Base-by-base conservation (phyloP, 345 rosid genomes). In the Eucalyptus sideroxylon region DNA sequence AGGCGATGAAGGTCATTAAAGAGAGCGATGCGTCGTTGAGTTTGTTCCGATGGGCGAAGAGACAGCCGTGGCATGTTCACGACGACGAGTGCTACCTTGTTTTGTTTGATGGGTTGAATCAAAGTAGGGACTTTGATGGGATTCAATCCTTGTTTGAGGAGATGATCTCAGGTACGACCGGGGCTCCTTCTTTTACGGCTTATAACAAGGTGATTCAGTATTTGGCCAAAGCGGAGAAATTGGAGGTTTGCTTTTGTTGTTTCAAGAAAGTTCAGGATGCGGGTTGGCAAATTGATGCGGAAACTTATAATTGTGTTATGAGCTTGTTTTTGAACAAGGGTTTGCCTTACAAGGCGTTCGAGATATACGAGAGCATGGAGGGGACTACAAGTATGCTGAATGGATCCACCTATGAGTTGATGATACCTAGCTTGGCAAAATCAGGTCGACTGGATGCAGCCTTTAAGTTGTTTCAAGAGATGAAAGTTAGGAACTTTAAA, bases 391-490 rank as follows among this genome's bases (percentile, higher is more conserved):
- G 94, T 92, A 92, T 93, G 86, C 89, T 97, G 93, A 98, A 97
- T 92, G 95, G 92, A 86, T 93, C 97, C 9, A 96, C 98, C 31
- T 98, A 95, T 92, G 99, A 98, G 93, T 89, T 98, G 92, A 94
- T 98, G 87, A 96, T 96, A 72, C 99, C 99, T 30, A 96, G 95
- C 93, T 94, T 98, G 92, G 99, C 98, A 34, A 97, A 96, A 93
- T 97, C 99, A 6, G 99, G 99, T 24, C 98, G 99, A 56, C 98
- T 98, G 88, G 99, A 98, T 93, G 95, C 98, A 60, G 98, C 99
- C 89, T 90, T 90, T 80, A 97, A 96, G 95, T 98, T 98, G 88
- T 98, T 96, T 91, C 98, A 96, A 91, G 98, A 96, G 94, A 95
- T 97, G 99, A 97, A 98, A 89, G 95, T 88, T 87, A 92, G 98